Base-by-base conservation (phyloP, 805 yeast genomes). In the Maudiozyma pseudohumilis region DNA sequence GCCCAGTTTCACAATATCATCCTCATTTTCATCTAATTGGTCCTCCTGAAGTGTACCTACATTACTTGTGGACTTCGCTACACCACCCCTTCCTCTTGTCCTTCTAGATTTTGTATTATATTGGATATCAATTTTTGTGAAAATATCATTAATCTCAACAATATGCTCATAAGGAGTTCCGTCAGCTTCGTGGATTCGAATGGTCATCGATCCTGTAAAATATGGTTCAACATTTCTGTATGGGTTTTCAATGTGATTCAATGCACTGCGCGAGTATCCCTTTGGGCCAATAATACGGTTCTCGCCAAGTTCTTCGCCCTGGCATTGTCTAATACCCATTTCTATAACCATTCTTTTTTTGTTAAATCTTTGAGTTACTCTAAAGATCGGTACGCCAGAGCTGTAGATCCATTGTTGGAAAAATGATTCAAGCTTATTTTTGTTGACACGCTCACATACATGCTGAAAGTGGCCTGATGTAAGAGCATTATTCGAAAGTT, bases 121-220 rank as follows among this genome's bases (percentile, higher is more conserved):
- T 54, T 86, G 97, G 34, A 92, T 86, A 53, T 92, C 98, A 32
- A 92, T 66, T 53, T 84, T 86, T 0, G 95, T 84, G 47, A 78
- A 76, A 1, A 77, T 73, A 31, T 89, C 96, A 49, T 86, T 84
- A 36, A 92, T 65, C 46, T 86, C 94, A 17, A 92, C 95, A 34
- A 92, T 89, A 56, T 92, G 99, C 53, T 92, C 99, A 54, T 92
- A 92, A 0, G 99, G 98, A 0, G 97, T 86, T 7, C 98, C 98
- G 59, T 92, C 97, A 0, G 96, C 94, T 53, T 92, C 99, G 55
- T 92, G 98, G 26, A 92, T 88, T 51, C 98, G 68, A 26, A 92
- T 84, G 0, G 99, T 92, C 83, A 92, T 85, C 0, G 97, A 96
- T 0, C 99, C 99, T 0, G 84, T 72, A 52, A 88, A 85, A 2